Evolutionary conservation across 2,329 filamentous ascomycete species (phyloP).

Genomic region (Knufia petricola): DNA sequence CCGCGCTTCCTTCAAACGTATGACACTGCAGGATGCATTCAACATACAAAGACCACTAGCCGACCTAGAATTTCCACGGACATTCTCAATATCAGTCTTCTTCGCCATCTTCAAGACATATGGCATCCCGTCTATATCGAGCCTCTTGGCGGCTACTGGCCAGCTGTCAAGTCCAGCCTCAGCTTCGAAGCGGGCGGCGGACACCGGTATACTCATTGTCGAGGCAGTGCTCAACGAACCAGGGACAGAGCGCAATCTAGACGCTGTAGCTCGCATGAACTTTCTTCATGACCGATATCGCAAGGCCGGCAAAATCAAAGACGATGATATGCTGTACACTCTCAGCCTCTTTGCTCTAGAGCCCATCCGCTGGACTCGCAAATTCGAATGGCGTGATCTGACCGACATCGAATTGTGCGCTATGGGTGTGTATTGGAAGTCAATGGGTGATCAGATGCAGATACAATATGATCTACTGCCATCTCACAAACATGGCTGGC

Average conservation of each 20-base stretch:
- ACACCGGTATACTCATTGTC: slow-evolving; percentile 41
- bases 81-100: slow-evolving; percentile 18
- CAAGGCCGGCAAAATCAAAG: slow-evolving; percentile 48
- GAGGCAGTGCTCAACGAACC: slow-evolving; percentile 36
- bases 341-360: slow-evolving; percentile 56
- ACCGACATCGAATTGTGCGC: slow-evolving; percentile 59
- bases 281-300: slow-evolving; percentile 52
- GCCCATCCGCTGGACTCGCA: slow-evolving; percentile 52
- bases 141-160: slow-evolving; percentile 39
- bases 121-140: slow-evolving; percentile 48
- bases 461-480: slow-evolving; percentile 40
- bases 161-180: slow-evolving; percentile 38
- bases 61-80: slow-evolving; percentile 17
- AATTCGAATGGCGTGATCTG: slow-evolving; percentile 60
- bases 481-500: slow-evolving; percentile 28
- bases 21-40: slow-evolving; percentile 13
- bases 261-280: slow-evolving; percentile 54
- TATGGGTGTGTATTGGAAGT: slow-evolving; percentile 54
- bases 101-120: slow-evolving; percentile 37
- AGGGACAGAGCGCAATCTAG: slow-evolving; percentile 33
- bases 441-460: slow-evolving; percentile 58
- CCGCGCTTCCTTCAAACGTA: slow-evolving; percentile 5
- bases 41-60: slow-evolving; percentile 13
- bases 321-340: slow-evolving; percentile 57
- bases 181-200: slow-evolving; percentile 44